Base-by-base conservation (phyloP, 345 rosid species). In the Gossypium thurberi region DNA sequence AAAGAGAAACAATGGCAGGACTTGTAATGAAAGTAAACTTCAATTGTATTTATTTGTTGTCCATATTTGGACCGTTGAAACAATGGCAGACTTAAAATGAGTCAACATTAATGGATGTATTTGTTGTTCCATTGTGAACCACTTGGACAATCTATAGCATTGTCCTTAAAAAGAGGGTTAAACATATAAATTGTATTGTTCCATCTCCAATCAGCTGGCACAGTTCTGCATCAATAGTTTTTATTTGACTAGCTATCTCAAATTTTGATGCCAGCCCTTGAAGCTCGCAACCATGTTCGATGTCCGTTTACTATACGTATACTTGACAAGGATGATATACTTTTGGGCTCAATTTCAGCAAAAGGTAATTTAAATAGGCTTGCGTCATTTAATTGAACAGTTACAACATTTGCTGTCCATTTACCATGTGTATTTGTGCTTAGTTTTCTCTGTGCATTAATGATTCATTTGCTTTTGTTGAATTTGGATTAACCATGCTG, bases 301-400 rank as follows among this genome's bases (percentile, higher is more conserved):
- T 85, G 85, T 80, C 86, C 97, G 33, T 94, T 92, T 81, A 81
- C 82, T 3, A 75, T 84, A 44, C 93, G 90, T 57, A 76, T 87
- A 75, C 95, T 94, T 52, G 87, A 81, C 23, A 91, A 86, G 80
- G 87, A 88, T 10, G 97, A 94, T 85, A 26, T 76, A 64, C 85
- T 89, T 53, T 65, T 85, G 78, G 69, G 82, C 80, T 87, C 87
- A 7, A 83, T 92, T 67, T 81, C 91, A 6, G 74, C 78, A 20
- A 87, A 72, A 85, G 98, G 97, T 94, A 84, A 66, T 46, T 42
- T 46, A 25, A 57, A 46, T 4, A 21, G 18, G 15, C 58, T 23
- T 56, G 44, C 3, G 8, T 42, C 53, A 14, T 57, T 28, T 52
- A 52, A 6, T 26, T 52, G 60, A 11, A 70, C 18, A 33, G 10